Evolutionary conservation across 2,329 filamentous ascomycete genomes (phyloP).

Genomic region (Xylaria sp.): DNA sequence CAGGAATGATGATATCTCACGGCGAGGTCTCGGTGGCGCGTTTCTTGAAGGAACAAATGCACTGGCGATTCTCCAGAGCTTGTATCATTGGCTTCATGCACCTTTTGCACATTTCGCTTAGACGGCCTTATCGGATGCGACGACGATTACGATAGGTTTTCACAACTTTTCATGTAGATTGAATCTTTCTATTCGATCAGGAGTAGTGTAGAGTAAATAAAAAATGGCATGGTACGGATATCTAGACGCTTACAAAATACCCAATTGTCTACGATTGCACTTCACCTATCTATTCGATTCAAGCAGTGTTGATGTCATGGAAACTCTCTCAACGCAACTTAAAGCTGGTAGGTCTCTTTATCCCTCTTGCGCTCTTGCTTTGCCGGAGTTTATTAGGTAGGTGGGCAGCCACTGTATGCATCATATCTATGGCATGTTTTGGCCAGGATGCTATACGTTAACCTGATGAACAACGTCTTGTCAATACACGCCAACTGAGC

Average conservation of each 20-base stretch:
- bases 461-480: not conserved
- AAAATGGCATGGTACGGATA: slow-evolving; percentile 16
- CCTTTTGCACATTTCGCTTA: slow-evolving; percentile 26
- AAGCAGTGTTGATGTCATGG: slow-evolving; percentile 48
- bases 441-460: not conserved
- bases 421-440: not conserved
- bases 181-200: slow-evolving; percentile 27
- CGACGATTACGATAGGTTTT: slow-evolving; percentile 30
- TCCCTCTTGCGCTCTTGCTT: not conserved
- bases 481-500: not conserved
- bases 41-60: not conserved
- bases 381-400: not conserved
- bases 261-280: not conserved
- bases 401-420: not conserved
- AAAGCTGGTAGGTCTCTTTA: not conserved
- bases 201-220: slow-evolving; percentile 35
- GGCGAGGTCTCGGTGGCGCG: slow-evolving; percentile 13
- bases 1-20: slow-evolving; percentile 11
- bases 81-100: slow-evolving; percentile 12
- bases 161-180: slow-evolving; percentile 32
- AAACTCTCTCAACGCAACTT: not conserved
- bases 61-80: slow-evolving; percentile 8
- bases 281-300: not conserved
- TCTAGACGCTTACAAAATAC: not conserved
- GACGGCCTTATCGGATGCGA: slow-evolving; percentile 21